A percentile compares a stretch with the other conserved stretches of the same genome.
Conservation (phyloP, 108 stramenopile species). For the Skeletonema costatum region DNA sequence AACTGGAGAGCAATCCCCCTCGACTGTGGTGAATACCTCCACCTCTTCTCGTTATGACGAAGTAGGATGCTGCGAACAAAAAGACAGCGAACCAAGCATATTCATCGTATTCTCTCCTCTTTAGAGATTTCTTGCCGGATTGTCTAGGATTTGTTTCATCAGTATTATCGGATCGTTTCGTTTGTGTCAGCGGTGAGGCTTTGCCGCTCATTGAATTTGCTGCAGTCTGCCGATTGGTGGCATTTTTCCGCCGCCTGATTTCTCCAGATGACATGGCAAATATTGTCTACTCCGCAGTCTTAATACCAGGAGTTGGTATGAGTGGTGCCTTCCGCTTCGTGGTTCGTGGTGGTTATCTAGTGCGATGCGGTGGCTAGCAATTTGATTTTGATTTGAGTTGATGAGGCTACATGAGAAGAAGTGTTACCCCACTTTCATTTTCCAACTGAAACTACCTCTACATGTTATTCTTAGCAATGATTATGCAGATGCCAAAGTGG, state of each 20-base stretch:
- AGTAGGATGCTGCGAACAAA: conserved; percentile 28
- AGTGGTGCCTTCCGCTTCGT: no score
- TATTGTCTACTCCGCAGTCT: background rate
- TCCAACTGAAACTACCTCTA: no score
- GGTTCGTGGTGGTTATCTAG: no score
- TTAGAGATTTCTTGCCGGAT: background rate
- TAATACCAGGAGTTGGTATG: no score
- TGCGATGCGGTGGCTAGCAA: no score
- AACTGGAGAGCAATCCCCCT: conserved; percentile 32
- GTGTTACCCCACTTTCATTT: no score
- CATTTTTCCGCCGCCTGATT: conserved; percentile 13
- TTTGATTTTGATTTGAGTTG: no score
- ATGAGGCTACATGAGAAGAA: no score
- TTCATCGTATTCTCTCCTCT: conserved; percentile 25
- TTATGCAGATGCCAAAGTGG: no score
- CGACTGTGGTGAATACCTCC: background rate
- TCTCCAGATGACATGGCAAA: background rate
- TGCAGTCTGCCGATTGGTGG: background rate
- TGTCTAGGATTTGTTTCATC: background rate
- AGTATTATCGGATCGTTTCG: background rate
- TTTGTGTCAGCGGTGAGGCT: background rate
- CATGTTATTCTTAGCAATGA: no score
- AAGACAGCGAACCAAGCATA: conserved; percentile 45
- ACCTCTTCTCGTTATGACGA: conserved; percentile 24
- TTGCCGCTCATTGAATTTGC: background rate